Conservation (phyloP, 148 eudicot genomes). For the Limonium bicolor region DNA sequence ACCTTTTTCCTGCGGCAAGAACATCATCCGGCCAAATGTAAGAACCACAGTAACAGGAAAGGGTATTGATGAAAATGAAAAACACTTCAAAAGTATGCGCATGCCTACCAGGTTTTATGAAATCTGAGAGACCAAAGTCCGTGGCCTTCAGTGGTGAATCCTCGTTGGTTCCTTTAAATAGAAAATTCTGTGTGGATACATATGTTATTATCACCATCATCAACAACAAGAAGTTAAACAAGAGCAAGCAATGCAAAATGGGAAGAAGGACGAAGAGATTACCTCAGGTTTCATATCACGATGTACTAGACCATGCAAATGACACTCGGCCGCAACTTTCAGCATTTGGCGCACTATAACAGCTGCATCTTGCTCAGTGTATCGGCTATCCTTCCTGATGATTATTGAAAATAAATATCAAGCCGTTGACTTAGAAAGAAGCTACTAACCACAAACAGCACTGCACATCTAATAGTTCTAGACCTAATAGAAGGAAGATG, state of each 20-base stretch:
- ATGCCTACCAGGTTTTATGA: conserved; percentile 79
- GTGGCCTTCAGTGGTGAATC: conserved; percentile 88
- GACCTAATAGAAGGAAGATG: too few species aligned
- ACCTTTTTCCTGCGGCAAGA: conserved; percentile 63
- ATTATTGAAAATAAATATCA: background rate
- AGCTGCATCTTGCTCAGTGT: conserved; percentile 92
- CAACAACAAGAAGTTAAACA: too few species aligned
- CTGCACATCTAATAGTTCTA: too few species aligned
- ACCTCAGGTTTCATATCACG: conserved; percentile 99
- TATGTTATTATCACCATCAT: too few species aligned
- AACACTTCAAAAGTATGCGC: too few species aligned
- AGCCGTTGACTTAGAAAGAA: too few species aligned
- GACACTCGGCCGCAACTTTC: conserved; percentile 99
- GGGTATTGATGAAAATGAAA: too few species aligned
- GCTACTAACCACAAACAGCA: too few species aligned
- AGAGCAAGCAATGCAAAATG: too few species aligned
- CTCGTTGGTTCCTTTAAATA: conserved; percentile 66
- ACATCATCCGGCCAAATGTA: too few species aligned
- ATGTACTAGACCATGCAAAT: conserved; percentile 91
- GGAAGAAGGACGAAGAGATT: background rate
- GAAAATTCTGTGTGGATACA: conserved; percentile 73
- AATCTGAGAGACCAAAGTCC: conserved; percentile 97
- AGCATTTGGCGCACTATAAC: conserved; percentile 92
- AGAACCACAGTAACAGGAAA: too few species aligned
- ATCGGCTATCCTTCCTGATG: conserved; percentile 83